Evolutionary conservation across 1,284 basidiomycete genomes (phyloP).

Genomic region (Heterobasidion irregulare): DNA sequence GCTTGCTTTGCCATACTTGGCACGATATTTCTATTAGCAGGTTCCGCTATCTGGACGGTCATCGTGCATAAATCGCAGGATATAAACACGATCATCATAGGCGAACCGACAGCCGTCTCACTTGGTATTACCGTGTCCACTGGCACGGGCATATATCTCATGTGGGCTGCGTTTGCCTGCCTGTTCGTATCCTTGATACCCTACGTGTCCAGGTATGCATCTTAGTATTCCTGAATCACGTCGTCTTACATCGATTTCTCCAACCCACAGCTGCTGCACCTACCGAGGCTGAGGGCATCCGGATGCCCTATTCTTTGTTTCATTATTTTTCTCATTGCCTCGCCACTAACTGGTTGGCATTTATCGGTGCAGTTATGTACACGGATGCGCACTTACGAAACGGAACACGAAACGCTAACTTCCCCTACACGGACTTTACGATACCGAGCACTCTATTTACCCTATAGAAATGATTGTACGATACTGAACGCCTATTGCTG

Average conservation of each 20-base stretch:
- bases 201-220: constrained; percentile 54
- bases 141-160: constrained; percentile 55
- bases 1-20: constrained; percentile 53
- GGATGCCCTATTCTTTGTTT: background rate
- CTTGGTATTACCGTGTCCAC: constrained; percentile 54
- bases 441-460: constrained; percentile 3
- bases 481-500: background rate
- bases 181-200: constrained; percentile 56
- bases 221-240: background rate
- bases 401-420: background rate
- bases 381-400: background rate
- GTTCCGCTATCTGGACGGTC: constrained; percentile 68
- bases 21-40: constrained; percentile 56
- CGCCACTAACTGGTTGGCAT: background rate
- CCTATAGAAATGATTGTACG: background rate
- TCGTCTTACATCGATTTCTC: background rate
- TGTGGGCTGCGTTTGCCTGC: constrained; percentile 65
- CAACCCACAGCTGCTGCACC: constrained; percentile 46
- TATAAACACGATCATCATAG: constrained; percentile 41
- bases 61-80: constrained; percentile 55
- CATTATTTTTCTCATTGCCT: background rate
- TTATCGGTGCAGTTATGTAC: background rate
- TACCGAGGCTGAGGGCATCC: constrained; percentile 45
- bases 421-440: background rate
- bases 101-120: constrained; percentile 30